Base-by-base conservation (phyloP, 2,329 filamentous ascomycete genomes). In the Pseudogymnoascus pannorum region DNA sequence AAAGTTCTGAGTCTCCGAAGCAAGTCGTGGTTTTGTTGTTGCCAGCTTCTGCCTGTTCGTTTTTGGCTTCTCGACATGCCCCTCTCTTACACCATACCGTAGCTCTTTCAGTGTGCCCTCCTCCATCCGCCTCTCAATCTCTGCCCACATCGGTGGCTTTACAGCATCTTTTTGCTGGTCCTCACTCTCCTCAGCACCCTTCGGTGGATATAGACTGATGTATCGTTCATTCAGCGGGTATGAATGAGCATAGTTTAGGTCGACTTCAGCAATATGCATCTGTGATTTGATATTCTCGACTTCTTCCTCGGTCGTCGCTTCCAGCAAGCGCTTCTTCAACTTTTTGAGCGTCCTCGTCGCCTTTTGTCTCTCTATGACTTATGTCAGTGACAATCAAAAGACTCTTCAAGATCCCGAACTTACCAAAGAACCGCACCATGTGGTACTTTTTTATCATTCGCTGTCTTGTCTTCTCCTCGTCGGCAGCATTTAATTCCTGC, bases 361-460 rank as follows among this genome's bases (percentile, higher is more conserved):
- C 73, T 91, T 92, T 74, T 90, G 87, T 57, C 87, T 82, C 67
- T 91, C 87, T 89, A 64, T 14, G 57, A 58, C 38, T 11, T 12
- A 59, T 66, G 8, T 68, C 63, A 40, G 63, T 54, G 12, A 64
- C 14, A 20, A 11, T 29, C 14, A 36, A 9, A 12, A n/a, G 42
- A 59, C 54, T 4, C 35, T 42, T 2, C 63, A 35, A 12, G 64
- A 59, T n/a, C 64, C 35, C 14, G 38, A 4, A 68, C 81, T 51
- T 78, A 89, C 89, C 90, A 74, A 93, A 93, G 72, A 94, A 94
- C 26, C 90, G 80, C 58, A 93, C 84, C 83, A 91, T 92, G 72
- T 93, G 89, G 68, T 92, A 94, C 72, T 87, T 88, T 58, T 79
- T 79, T 64, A 92, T 91, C 83, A 92, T 90, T 63, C 84, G 80